phyloP scores from a whole-genome alignment of 352 stramenopile genomes.

The Phytophthora parvispora region DNA sequence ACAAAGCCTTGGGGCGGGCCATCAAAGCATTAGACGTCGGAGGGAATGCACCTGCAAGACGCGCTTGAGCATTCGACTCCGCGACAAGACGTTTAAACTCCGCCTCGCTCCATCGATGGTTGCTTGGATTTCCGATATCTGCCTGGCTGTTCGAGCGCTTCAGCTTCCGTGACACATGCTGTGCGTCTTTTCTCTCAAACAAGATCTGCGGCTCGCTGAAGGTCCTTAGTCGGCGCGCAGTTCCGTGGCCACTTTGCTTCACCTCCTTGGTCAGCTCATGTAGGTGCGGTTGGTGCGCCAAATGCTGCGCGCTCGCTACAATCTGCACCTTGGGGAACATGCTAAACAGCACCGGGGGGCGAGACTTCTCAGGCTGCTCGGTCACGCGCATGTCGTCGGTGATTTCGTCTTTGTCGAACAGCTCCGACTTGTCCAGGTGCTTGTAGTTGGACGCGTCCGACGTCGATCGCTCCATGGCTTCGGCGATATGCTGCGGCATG shows the following conservation, averaged over 20 bases:
- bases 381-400: constrained; percentile 69
- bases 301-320: constrained; percentile 80
- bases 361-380: constrained; percentile 66
- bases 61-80: constrained; percentile 67
- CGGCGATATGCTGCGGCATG: constrained; percentile 81
- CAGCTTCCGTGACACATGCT: constrained; percentile 53
- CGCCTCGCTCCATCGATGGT: constrained; percentile 74
- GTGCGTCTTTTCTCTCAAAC: constrained; percentile 41
- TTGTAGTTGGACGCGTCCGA: constrained; percentile 71
- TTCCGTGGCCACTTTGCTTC: constrained; percentile 41
- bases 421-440: constrained; percentile 68
- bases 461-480: constrained; percentile 71
- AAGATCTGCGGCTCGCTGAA: constrained; percentile 72
- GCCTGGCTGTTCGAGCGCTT: constrained; percentile 80
- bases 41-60: constrained; percentile 49
- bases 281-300: constrained; percentile 76
- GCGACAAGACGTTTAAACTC: constrained; percentile 83
- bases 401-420: constrained; percentile 88
- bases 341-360: constrained; percentile 68
- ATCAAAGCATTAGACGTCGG: constrained; percentile 33
- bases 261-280: constrained; percentile 57
- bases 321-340: constrained; percentile 92
- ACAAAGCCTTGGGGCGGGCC: constrained; percentile 63
- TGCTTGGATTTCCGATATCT: constrained; percentile 75
- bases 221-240: constrained; percentile 45